Evolutionary conservation across 805 yeast genomes (phyloP), one percentile per base, ranked within the genome.

Genomic region (Diddensiella caesifluorescens): DNA sequence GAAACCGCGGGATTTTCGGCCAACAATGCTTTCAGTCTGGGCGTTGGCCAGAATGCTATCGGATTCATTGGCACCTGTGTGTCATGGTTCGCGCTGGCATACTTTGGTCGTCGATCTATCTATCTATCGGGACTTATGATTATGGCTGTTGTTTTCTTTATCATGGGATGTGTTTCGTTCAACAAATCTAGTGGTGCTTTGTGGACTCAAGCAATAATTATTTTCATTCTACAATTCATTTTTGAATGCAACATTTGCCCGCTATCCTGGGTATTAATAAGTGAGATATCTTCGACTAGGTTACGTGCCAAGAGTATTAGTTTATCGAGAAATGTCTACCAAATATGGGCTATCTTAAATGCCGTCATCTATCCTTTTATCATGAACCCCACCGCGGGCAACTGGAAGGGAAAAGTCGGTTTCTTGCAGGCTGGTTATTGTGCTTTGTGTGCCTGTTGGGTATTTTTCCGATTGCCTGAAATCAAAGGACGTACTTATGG

Each of bases 401-500:
- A 73, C 49, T 62, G 69, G 68, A 68, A 67, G 26, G 73, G 71
- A 13, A 71, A 70, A 49, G 68, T 73, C 18, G 75, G 68, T 2
- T 70, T 68, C 50, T 60, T 72, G 36, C 63, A 71, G 65, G 67
- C 67, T 35, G 75, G 67, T 0, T 51, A 52, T 12, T 55, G 60
- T 20, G 27, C 59, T 4, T 4, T 57, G 4, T 53, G 62, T 13
- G 25, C 68, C 4, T 44, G 59, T 30, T 74, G 75, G 74, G 60
- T 64, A 25, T 69, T 62, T 57, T 70, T 74, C 57, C 70, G 71
- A 33, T 61, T 77, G 42, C 83, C 84, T 6, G 84, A 79, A 56
- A 72, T 80, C 26, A 68, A 68, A 50, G 72, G 70, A 35, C 69
- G 78, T 56, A 73, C 82, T 0, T 75, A 65, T 53, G 79, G 75